Evolutionary conservation across 73 alveolate species (phyloP).

Genomic region (Stentor coeruleus): DNA sequence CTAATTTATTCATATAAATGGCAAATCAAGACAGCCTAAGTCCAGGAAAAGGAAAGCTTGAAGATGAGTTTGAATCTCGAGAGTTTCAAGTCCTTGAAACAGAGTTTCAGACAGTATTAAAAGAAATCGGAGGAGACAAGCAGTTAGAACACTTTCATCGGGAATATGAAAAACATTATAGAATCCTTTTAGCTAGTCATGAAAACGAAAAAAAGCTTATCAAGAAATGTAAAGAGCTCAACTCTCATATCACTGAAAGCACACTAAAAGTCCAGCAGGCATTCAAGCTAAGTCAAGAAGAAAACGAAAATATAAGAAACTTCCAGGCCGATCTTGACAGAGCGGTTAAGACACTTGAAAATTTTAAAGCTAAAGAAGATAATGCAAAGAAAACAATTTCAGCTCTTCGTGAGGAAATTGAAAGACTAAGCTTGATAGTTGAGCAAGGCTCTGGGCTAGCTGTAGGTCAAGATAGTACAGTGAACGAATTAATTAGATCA

Average conservation of each 20-base stretch:
- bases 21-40: neutral
- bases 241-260: slow-evolving; percentile 61
- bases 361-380: slow-evolving; percentile 81
- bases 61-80: slow-evolving; percentile 21
- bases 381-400: slow-evolving; percentile 71
- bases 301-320: slow-evolving; percentile 73
- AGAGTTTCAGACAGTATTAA: slow-evolving; percentile 54
- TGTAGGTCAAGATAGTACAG: slow-evolving; percentile 62
- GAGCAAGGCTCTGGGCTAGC: slow-evolving; percentile 68
- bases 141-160: slow-evolving; percentile 77
- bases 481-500: slow-evolving; percentile 50
- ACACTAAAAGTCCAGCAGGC: slow-evolving; percentile 83
- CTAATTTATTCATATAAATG: too few species aligned
- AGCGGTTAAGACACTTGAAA: slow-evolving; percentile 80
- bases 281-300: slow-evolving; percentile 65
- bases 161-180: slow-evolving; percentile 81
- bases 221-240: slow-evolving; percentile 65
- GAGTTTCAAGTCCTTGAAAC: slow-evolving; percentile 14
- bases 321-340: slow-evolving; percentile 83
- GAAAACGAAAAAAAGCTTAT: slow-evolving; percentile 75
- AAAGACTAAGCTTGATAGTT: slow-evolving; percentile 40
- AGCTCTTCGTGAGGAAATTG: neutral
- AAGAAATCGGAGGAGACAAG: slow-evolving; percentile 82
- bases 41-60: slow-evolving; percentile 10
- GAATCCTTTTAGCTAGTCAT: slow-evolving; percentile 76